These are phyloP conservation scores for Meira miltonrushii DNA, from an alignment of 1,284 basidiomycete species.

Conservation along the genomic window DNA sequence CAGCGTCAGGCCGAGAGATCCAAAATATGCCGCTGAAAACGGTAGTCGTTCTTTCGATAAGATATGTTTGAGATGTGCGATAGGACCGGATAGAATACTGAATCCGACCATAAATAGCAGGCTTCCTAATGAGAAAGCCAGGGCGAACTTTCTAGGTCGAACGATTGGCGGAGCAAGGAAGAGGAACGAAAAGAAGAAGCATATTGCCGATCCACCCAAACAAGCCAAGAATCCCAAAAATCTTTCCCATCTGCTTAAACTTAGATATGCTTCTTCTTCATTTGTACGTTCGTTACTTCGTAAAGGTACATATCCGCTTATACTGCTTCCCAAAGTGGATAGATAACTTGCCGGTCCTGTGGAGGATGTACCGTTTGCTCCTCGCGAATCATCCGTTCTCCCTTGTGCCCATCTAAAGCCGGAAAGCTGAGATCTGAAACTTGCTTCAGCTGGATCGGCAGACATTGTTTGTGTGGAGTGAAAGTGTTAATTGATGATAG, in stretches of 20 bases:
- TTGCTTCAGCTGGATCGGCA: not conserved
- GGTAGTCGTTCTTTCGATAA: constrained; percentile 56
- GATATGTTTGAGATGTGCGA: constrained; percentile 48
- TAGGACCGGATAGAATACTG: constrained; percentile 44
- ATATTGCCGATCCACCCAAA: constrained; percentile 79
- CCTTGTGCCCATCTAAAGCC: constrained; percentile 45
- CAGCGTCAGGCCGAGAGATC: constrained; percentile 43
- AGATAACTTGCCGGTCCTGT: constrained; percentile 15
- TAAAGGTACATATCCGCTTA: constrained; percentile 71
- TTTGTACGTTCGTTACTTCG: constrained; percentile 75
- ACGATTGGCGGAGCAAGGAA: constrained; percentile 70
- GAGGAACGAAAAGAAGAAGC: constrained; percentile 91
- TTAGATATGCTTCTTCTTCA: constrained; percentile 87
- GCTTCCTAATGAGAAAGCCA: constrained; percentile 47
- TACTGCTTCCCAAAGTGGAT: not conserved
- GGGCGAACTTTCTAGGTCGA: constrained; percentile 46
- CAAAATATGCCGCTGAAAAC: constrained; percentile 58
- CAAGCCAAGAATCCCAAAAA: constrained; percentile 90
- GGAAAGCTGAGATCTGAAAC: constrained; percentile 4
- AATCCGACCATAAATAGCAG: constrained; percentile 50
- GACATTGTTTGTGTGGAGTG: too few species aligned
- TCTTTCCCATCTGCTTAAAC: constrained; percentile 49
- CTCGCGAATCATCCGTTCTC: constrained; percentile 30
- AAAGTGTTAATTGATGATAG: too few species aligned
- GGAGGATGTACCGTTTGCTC: constrained; percentile 8